These are phyloP conservation scores for Rutstroemia sydowiana DNA, from an alignment of 2,329 filamentous ascomycete genomes.

Conservation along the genomic window DNA sequence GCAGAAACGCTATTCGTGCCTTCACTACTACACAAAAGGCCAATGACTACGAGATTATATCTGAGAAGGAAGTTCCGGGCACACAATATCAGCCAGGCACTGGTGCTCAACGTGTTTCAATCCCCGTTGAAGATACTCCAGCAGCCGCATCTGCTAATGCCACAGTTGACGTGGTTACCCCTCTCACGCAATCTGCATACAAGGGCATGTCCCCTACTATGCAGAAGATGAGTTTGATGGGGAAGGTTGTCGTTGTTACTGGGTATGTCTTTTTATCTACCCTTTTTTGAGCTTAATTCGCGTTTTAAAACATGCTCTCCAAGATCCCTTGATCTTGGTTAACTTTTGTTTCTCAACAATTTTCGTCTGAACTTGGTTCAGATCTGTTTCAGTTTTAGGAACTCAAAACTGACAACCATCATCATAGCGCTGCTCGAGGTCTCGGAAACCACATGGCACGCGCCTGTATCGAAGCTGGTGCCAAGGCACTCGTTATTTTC, in stretches of 20 bases:
- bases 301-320: too few species aligned
- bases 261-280: slow-evolving; percentile 44
- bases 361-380: not conserved
- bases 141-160: slow-evolving; percentile 5
- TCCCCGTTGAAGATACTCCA: slow-evolving; percentile 21
- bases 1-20: slow-evolving; percentile 18
- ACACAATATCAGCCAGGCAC: slow-evolving; percentile 8
- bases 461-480: slow-evolving; percentile 68
- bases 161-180: slow-evolving; percentile 27
- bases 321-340: too few species aligned
- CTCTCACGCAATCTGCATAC: slow-evolving; percentile 47
- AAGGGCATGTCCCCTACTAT: slow-evolving; percentile 55
- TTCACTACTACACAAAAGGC: slow-evolving; percentile 18
- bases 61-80: slow-evolving; percentile 25
- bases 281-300: too few species aligned
- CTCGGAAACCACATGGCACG: slow-evolving; percentile 75
- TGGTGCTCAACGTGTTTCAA: slow-evolving; percentile 17
- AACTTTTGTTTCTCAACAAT: too few species aligned
- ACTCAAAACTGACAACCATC: not conserved
- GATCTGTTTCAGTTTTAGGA: not conserved
- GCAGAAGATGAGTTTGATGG: slow-evolving; percentile 61
- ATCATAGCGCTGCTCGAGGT: slow-evolving; percentile 60
- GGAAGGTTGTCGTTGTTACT: slow-evolving; percentile 66
- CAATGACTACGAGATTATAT: slow-evolving; percentile 23
- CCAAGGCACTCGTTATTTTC: slow-evolving; percentile 66